Conservation (phyloP, 1,139 yeast genomes). For the Pichia sp. region DNA sequence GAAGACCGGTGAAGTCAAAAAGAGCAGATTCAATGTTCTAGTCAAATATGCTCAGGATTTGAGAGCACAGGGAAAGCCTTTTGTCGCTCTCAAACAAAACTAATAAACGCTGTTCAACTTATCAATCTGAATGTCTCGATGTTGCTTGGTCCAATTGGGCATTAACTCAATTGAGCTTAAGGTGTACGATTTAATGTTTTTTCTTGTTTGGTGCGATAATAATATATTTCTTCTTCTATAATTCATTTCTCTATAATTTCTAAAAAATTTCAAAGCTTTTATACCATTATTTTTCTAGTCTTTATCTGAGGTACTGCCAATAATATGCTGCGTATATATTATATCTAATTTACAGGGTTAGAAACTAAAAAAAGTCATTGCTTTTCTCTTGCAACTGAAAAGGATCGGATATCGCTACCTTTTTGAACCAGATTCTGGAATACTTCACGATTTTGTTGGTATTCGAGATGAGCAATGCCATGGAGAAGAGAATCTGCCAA, state of each 20-base stretch:
- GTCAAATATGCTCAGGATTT: constrained; percentile 27
- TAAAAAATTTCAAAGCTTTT: neutral
- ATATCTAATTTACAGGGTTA: neutral
- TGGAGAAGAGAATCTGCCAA: constrained; percentile 57
- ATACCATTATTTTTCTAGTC: neutral
- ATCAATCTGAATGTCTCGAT: neutral
- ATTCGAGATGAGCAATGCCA: constrained; percentile 48
- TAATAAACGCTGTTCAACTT: too few relatives aligned
- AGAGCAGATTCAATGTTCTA: constrained; percentile 26
- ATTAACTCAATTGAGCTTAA: neutral
- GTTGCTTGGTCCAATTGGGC: neutral
- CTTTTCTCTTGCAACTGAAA: neutral
- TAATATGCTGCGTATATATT: neutral
- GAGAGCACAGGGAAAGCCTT: constrained; percentile 24
- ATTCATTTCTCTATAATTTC: neutral
- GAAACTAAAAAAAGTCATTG: neutral
- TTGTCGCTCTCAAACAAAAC: constrained; percentile 17
- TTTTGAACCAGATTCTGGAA: neutral
- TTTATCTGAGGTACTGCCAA: neutral
- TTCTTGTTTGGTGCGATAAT: neutral
- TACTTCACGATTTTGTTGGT: constrained; percentile 37
- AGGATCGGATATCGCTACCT: neutral
- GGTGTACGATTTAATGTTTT: neutral
- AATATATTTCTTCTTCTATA: neutral
- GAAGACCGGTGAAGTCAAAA: constrained; percentile 25